phyloP scores from a whole-genome alignment of 2,329 filamentous ascomycete species.

The Ambrosiella xylebori region DNA sequence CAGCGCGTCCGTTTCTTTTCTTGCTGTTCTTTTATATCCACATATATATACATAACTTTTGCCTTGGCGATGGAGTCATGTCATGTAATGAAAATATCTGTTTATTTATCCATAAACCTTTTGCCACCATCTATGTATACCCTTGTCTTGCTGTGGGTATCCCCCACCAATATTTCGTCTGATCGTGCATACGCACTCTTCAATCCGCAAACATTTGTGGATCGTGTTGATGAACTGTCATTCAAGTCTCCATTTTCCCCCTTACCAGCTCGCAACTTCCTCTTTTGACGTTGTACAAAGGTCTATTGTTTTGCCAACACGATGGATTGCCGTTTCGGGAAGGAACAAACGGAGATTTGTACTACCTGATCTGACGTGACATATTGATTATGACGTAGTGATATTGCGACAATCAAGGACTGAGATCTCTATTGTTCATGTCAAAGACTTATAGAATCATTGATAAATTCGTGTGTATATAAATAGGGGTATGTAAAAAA shows the following conservation, averaged over 20 bases:
- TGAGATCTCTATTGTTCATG: background rate
- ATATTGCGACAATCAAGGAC: too few relatives aligned
- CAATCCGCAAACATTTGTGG: background rate
- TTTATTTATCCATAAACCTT: background rate
- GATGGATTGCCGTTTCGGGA: too few relatives aligned
- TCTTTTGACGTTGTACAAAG: too few relatives aligned
- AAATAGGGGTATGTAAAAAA: background rate
- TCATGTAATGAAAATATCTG: background rate
- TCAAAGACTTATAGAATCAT: background rate
- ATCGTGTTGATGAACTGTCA: background rate
- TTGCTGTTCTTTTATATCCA: background rate
- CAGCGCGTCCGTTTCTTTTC: background rate
- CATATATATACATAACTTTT: background rate
- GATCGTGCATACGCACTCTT: background rate
- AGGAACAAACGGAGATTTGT: too few relatives aligned
- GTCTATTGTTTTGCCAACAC: too few relatives aligned
- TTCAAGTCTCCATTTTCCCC: background rate
- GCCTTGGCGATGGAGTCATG: background rate
- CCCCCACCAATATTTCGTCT: background rate
- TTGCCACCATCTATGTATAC: background rate
- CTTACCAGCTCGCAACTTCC: too few relatives aligned
- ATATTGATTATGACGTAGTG: too few relatives aligned
- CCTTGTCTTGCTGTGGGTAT: background rate
- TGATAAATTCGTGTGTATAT: background rate
- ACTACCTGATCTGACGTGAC: too few relatives aligned